Evolutionary conservation across 768 basidiomycete species (phyloP).

Genomic region (Suillus discolor): DNA sequence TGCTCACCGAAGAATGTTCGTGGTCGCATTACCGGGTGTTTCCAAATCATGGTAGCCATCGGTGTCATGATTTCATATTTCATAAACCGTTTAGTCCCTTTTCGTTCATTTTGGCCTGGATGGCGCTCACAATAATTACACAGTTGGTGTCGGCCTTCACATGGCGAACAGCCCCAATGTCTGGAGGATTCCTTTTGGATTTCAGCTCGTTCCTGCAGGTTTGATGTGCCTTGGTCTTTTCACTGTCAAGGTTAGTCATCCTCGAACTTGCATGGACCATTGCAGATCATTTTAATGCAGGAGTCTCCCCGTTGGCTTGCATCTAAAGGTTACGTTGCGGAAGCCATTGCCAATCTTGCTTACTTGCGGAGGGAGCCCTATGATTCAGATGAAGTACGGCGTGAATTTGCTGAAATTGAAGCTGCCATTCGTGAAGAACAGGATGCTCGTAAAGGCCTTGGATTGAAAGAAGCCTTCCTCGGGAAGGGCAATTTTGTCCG

Average conservation of each 20-base stretch:
- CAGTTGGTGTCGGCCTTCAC: constrained; percentile 64
- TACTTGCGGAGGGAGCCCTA: constrained; percentile 54
- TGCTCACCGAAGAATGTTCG: constrained; percentile 86
- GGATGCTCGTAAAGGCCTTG: constrained; percentile 63
- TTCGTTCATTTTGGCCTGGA: constrained; percentile 13
- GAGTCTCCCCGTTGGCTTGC: constrained; percentile 82
- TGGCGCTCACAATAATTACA: not conserved
- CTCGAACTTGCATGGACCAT: not conserved
- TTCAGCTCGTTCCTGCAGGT: constrained; percentile 76
- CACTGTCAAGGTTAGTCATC: constrained; percentile 53
- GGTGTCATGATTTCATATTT: constrained; percentile 89
- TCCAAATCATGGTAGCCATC: constrained; percentile 84
- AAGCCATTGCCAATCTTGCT: constrained; percentile 62
- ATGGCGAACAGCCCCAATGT: constrained; percentile 47
- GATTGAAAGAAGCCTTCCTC: constrained; percentile 70
- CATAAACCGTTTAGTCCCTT: constrained; percentile 61
- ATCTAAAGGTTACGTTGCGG: constrained; percentile 54
- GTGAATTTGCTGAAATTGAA: constrained; percentile 80
- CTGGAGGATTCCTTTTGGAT: constrained; percentile 75
- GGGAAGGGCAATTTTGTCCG: constrained; percentile 82
- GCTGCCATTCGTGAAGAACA: constrained; percentile 78
- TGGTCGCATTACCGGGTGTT: constrained; percentile 81
- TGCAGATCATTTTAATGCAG: constrained; percentile 34
- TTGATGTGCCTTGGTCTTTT: constrained; percentile 69
- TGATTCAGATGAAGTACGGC: constrained; percentile 47